Conservation (phyloP, 305 asterid genomes). For the Fraxinus dipetala region DNA sequence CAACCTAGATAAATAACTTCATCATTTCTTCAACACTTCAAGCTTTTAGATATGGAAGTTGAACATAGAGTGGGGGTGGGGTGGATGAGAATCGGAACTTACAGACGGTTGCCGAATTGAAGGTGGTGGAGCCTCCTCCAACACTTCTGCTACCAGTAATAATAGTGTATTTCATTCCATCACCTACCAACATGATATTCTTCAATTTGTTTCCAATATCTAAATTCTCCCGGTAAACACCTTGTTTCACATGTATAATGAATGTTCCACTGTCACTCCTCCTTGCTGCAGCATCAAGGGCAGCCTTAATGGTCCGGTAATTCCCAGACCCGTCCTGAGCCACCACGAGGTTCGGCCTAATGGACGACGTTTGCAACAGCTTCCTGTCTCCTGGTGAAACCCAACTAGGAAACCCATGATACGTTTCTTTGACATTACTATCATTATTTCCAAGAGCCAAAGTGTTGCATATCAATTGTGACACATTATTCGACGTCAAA, state of each 20-base stretch:
- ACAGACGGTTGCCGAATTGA: slow-evolving; percentile 76
- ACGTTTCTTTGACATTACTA: slow-evolving; percentile 24
- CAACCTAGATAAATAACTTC: neutral
- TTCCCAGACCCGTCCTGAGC: slow-evolving; percentile 79
- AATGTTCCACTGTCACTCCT: slow-evolving; percentile 57
- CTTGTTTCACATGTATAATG: slow-evolving; percentile 56
- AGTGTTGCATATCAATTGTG: slow-evolving; percentile 57
- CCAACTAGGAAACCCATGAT: slow-evolving; percentile 57
- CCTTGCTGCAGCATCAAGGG: slow-evolving; percentile 56
- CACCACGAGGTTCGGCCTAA: slow-evolving; percentile 53
- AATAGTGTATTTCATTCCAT: slow-evolving; percentile 55
- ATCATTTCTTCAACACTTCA: neutral
- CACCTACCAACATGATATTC: slow-evolving; percentile 81
- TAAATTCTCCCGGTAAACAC: slow-evolving; percentile 65
- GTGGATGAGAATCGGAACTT: slow-evolving; percentile 19
- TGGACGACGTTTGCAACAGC: slow-evolving; percentile 42
- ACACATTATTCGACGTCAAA: slow-evolving; percentile 50
- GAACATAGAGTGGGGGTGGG: neutral
- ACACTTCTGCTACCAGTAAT: slow-evolving; percentile 82
- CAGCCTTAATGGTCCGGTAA: slow-evolving; percentile 48
- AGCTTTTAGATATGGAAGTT: neutral
- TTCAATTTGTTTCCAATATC: slow-evolving; percentile 45
- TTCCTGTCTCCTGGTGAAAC: slow-evolving; percentile 43
- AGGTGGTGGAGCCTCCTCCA: slow-evolving; percentile 81
- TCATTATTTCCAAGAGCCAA: slow-evolving; percentile 48